Evolutionary conservation across 805 yeast species (phyloP).

Genomic region (Komagataella pastoris): DNA sequence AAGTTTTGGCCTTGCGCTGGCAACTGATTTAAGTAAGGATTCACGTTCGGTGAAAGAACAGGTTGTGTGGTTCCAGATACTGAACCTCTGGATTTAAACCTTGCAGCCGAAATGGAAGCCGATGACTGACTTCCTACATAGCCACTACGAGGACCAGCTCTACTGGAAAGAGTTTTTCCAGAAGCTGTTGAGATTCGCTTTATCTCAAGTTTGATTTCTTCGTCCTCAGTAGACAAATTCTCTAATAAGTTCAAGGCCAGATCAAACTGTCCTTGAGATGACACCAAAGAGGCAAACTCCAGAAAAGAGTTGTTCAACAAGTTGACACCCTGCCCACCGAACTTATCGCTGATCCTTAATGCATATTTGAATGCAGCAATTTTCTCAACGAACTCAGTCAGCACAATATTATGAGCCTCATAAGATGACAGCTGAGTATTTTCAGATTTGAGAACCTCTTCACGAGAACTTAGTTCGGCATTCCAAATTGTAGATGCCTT

Average conservation of each 20-base stretch:
- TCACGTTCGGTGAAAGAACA: neutral
- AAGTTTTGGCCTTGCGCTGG: neutral
- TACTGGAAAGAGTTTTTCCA: neutral
- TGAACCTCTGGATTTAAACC: neutral
- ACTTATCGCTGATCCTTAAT: conserved; percentile 18
- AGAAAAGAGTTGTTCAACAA: conserved; percentile 48
- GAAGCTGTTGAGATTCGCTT: conserved; percentile 56
- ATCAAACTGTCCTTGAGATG: conserved; percentile 74
- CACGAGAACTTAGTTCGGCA: conserved; percentile 40
- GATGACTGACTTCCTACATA: conserved; percentile 1
- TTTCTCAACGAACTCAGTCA: conserved; percentile 75
- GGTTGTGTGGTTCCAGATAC: neutral
- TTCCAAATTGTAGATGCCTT: conserved; percentile 78
- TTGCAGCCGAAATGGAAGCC: conserved; percentile 1
- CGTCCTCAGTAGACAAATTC: conserved; percentile 58
- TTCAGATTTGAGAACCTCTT: conserved; percentile 26
- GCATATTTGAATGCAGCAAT: conserved; percentile 59
- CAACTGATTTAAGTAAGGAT: neutral
- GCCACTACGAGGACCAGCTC: neutral
- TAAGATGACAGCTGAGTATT: conserved; percentile 43
- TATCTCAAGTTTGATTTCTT: conserved; percentile 58
- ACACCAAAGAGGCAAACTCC: conserved; percentile 72
- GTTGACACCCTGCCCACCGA: conserved; percentile 29
- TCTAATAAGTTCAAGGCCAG: conserved; percentile 57
- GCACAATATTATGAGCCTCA: conserved; percentile 73